Base-by-base conservation (phyloP, 768 basidiomycete species). In the Nevesoporus exiguus region DNA sequence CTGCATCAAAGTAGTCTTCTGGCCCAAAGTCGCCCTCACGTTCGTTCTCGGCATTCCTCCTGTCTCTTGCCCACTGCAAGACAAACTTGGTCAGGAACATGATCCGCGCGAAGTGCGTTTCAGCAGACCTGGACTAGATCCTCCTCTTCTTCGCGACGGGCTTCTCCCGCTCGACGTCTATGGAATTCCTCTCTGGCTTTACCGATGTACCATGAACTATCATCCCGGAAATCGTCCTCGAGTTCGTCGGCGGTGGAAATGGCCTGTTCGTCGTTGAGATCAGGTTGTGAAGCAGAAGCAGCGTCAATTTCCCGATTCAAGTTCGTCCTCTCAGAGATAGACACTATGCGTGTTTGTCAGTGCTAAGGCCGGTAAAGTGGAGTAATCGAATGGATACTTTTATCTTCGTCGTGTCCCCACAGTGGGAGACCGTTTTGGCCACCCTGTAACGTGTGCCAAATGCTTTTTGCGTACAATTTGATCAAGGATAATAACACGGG, bases 401-500 rank as follows among this genome's bases (percentile, higher is more conserved):
- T 70, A 54, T 83, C 81, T 29, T 79, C 78, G 30, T 86, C 82
- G 46, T 76, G 68, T 15, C 70, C 74, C 88, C 87, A 91, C 34
- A 91, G 68, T 58, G 77, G 82, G 29, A 90, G 76, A 2, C 85
- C 86, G 31, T 80, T 82, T 50, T 80, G 72, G 5, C 90, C 85
- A 24, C 91, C 89, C 65, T 77, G 80, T 9, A 91, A 65, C 10
- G 86, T 88, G 63, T 91, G 82, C 89, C 90, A 95, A 47, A 93
- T 72, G 63, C 92, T 95, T 17, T 86, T 84, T 9, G 82, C 67
- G 66, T 98, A 90, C 27, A 99, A 73, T 66, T 90, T 92, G 47
- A 82, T 73, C 36, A 98, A 75, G 3, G 93, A 94, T 19, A 98
- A 72, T 25, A 82, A 70, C 43, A 97, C 90, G 0, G 96, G 94